Base-by-base conservation (phyloP, 1,284 basidiomycete species). In the Ceratobasidium sp. region DNA sequence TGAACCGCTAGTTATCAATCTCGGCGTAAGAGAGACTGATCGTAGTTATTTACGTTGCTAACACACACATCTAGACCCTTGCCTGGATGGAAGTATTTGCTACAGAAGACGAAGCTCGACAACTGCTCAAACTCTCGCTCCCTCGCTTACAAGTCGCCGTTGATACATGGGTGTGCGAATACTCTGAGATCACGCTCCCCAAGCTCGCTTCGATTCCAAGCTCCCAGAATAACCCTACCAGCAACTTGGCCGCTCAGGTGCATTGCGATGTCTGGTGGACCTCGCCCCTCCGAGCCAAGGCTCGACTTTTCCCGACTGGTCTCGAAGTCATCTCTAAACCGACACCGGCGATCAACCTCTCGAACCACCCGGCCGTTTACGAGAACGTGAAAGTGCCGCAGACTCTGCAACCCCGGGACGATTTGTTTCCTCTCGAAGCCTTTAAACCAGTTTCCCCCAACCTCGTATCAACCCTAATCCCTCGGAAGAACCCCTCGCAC, bases 131-230 rank as follows among this genome's bases (percentile, higher is more conserved):
- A 1, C 49, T 66, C 27, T 39, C 64, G n/a, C 48, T 66, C 2
- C 16, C 48, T 29, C 46, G 49, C 8, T 22, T 66, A 7, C 64
- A 66, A 53, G 49, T 49, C 0, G 29, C 14, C 1, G 64, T 66
- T 2, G 64, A 66, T 31, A 49, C 14, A 1, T 66, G 64, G 64
- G 48, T 66, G 46, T 66, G 64, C 64, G 49, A 66, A n/a, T 24
- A 54, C 14, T 51, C 64, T 9, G 64, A 66, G 46, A 14, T 54
- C 31, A 46, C 22, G 34, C 13, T 24, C 16, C 61, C 37, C 4
- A 63, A 63, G 1, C 7, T 43, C 14, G 5, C 24, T 16, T 53
- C 51, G 27, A 53, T 7, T 22, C 14, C 3, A 7, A 6, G 9
- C 7, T 53, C n/a, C 22, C 51, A 14, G 51, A 53, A 22, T 22